phyloP scores from a whole-genome alignment of 805 yeast genomes.

The Zygoascus biomembranicola region DNA sequence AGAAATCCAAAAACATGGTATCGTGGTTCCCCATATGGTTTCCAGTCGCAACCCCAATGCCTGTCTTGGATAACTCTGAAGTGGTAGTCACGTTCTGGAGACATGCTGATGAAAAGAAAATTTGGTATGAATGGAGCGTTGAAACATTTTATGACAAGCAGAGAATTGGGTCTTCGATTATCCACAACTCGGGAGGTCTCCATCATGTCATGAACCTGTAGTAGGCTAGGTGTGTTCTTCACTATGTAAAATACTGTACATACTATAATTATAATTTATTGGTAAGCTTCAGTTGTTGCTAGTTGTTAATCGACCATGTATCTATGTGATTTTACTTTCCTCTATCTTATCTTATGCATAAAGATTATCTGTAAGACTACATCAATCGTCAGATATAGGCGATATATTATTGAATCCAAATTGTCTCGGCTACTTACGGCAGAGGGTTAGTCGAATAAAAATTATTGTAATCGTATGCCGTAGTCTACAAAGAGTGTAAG shows the following conservation, averaged over 20 bases:
- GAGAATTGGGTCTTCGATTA: conserved; percentile 19
- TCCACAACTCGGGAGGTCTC: conserved; percentile 26
- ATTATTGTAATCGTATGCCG: background rate
- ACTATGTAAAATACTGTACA: background rate
- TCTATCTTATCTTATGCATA: too few species aligned
- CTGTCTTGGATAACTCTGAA: conserved; percentile 46
- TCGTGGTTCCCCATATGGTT: conserved; percentile 68
- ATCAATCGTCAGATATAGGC: too few species aligned
- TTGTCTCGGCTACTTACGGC: too few species aligned
- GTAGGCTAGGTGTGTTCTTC: background rate
- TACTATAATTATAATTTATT: too few species aligned
- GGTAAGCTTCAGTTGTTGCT: too few species aligned
- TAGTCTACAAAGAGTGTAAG: background rate
- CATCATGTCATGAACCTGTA: conserved; percentile 15
- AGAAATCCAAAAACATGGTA: conserved; percentile 35
- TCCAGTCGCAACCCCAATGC: conserved; percentile 49
- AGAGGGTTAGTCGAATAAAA: too few species aligned
- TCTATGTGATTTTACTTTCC: too few species aligned
- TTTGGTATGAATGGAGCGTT: conserved; percentile 65
- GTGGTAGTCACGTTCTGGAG: conserved; percentile 46
- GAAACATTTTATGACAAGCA: conserved; percentile 37
- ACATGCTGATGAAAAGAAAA: conserved; percentile 31
- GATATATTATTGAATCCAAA: too few species aligned
- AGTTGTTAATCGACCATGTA: too few species aligned
- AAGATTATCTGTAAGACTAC: too few species aligned